These are phyloP conservation scores for Malassezia vespertilionis DNA, from an alignment of 1,284 basidiomycete genomes.

Conservation along the genomic window DNA sequence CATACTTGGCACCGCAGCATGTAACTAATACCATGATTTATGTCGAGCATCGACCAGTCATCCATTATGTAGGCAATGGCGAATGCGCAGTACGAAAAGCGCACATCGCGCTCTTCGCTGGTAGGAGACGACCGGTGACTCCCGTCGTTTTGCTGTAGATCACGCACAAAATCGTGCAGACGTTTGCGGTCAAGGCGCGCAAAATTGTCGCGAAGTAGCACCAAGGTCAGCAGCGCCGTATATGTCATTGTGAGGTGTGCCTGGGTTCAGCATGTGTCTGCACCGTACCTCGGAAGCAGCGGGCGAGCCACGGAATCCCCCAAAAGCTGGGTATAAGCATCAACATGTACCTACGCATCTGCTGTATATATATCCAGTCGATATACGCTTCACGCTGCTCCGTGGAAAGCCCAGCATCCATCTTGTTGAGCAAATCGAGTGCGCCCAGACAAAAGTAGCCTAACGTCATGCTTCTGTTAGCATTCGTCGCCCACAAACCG, in stretches of 20 bases:
- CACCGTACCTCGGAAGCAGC: neutral
- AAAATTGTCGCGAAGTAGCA: conserved; percentile 34
- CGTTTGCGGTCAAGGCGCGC: conserved; percentile 19
- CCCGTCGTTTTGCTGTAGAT: conserved; percentile 28
- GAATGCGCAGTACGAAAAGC: conserved; percentile 80
- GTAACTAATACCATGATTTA: conserved; percentile 56
- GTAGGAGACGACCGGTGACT: conserved; percentile 68
- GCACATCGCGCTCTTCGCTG: conserved; percentile 60
- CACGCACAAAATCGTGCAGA: conserved; percentile 16
- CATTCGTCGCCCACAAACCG: conserved; percentile 16
- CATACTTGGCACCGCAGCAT: conserved; percentile 47
- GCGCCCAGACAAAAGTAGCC: conserved; percentile 38
- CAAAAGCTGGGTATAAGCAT: conserved; percentile 14
- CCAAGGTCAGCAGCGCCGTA: conserved; percentile 31
- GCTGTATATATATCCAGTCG: conserved; percentile 78
- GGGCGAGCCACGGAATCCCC: conserved; percentile 28
- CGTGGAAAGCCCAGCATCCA: conserved; percentile 11
- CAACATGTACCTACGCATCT: conserved; percentile 50
- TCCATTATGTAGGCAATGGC: conserved; percentile 65
- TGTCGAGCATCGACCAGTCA: conserved; percentile 65
- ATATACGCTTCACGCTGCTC: conserved; percentile 20
- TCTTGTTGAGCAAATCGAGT: conserved; percentile 28
- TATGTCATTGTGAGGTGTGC: conserved; percentile 39
- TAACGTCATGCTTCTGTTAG: conserved; percentile 39
- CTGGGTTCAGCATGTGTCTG: neutral